Percentiles rank a stretch among this genome's conserved stretches.
These are phyloP conservation scores for Chenopodium suecicum DNA, from an alignment of 148 eudicot genomes.

Conservation along the genomic window DNA sequence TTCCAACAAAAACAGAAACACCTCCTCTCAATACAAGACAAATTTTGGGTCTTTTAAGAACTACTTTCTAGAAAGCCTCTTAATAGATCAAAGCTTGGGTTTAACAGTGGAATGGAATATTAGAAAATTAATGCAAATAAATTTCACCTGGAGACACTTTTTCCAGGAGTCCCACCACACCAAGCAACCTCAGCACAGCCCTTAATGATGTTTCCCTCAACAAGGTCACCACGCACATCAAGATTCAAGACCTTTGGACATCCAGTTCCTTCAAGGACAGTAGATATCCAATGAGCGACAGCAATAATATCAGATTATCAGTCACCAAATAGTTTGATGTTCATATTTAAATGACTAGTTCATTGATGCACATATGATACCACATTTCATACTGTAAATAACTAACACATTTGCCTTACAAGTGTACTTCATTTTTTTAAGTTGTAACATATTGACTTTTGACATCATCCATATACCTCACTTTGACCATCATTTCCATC, in stretches of 20 bases:
- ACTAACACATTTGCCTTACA: not conserved
- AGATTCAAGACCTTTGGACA: slow-evolving; percentile 91
- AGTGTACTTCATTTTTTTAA: too few species aligned
- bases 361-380: not conserved
- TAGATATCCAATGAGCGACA: slow-evolving; percentile 19
- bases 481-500: too few species aligned
- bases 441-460: too few species aligned
- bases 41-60: not conserved
- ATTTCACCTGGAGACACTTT: slow-evolving; percentile 81
- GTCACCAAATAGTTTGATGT: slow-evolving; percentile 8
- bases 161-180: slow-evolving; percentile 98
- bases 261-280: slow-evolving; percentile 67
- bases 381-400: not conserved
- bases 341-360: not conserved
- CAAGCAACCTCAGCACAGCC: slow-evolving; percentile 90
- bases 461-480: too few species aligned
- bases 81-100: slow-evolving; percentile 13
- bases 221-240: slow-evolving; percentile 77
- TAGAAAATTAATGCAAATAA: not conserved
- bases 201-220: slow-evolving; percentile 76
- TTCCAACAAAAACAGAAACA: not conserved
- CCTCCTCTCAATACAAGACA: not conserved
- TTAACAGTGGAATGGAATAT: slow-evolving; percentile 2
- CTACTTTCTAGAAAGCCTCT: not conserved
- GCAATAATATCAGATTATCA: not conserved